Conservation (phyloP, 345 rosid species). For the Arabis hirsuta region DNA sequence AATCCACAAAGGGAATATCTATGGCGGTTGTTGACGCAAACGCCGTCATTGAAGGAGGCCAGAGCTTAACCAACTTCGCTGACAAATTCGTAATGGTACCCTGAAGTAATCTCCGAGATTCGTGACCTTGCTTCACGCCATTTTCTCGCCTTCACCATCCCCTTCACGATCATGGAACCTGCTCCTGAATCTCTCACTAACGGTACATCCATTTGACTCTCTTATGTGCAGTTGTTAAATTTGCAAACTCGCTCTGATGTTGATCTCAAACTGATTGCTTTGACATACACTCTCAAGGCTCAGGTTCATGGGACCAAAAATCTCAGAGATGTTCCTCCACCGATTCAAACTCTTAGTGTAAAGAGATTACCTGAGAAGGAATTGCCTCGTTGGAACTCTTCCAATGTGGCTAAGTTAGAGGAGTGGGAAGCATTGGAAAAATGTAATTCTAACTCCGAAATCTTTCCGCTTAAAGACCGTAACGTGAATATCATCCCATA, state of each 20-base stretch:
- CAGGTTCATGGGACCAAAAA: slow-evolving; percentile 78
- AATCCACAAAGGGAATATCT: slow-evolving; percentile 73
- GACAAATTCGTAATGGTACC: slow-evolving; percentile 81
- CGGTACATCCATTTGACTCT: slow-evolving; percentile 47
- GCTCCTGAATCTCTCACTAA: slow-evolving; percentile 75
- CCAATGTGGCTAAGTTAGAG: slow-evolving; percentile 83
- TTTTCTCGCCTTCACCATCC: slow-evolving; percentile 61
- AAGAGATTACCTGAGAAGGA: slow-evolving; percentile 90
- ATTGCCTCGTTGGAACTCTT: slow-evolving; percentile 84
- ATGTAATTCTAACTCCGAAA: slow-evolving; percentile 54
- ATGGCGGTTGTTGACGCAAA: slow-evolving; percentile 89
- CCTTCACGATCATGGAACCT: slow-evolving; percentile 84
- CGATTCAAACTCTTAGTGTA: slow-evolving; percentile 70
- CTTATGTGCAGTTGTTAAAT: slow-evolving; percentile 58
- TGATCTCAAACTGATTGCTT: slow-evolving; percentile 82
- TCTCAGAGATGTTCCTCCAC: slow-evolving; percentile 79
- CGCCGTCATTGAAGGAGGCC: slow-evolving; percentile 76
- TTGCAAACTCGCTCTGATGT: slow-evolving; percentile 92
- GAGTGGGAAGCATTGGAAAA: slow-evolving; percentile 90
- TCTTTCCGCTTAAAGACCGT: slow-evolving; percentile 81
- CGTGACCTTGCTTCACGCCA: slow-evolving; percentile 90
- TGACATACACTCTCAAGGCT: slow-evolving; percentile 78
- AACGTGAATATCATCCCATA: slow-evolving; percentile 53
- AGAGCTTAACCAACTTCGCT: slow-evolving; percentile 60
- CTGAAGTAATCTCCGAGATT: slow-evolving; percentile 80